Base-by-base conservation (phyloP, 2,329 filamentous ascomycete genomes). In the Scedosporium apiospermum region DNA sequence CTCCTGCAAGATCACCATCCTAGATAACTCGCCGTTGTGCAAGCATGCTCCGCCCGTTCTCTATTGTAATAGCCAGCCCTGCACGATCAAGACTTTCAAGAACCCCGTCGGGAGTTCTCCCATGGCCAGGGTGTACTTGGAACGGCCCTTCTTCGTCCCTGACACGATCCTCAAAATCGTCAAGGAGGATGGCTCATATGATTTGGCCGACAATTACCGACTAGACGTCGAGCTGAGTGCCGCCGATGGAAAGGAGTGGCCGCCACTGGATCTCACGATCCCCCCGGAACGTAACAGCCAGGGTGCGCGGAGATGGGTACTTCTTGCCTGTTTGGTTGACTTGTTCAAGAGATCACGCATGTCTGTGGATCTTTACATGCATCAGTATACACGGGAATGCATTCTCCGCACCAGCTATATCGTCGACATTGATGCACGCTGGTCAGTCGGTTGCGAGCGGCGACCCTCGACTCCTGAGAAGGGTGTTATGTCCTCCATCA, bases 21-120 rank as follows among this genome's bases (percentile, higher is more conserved):
- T 68, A 34, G 74, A 76, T 63, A 65, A 69, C 58, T 71, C 69
- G 61, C 68, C 73, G 30, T 74, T 77, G 60, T 55, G 58, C 49
- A 49, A 30, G 6, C 57, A 57, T 46, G 30, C 38, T 18, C 62
- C 58, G 18, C 57, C 57, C 7, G 72, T 82, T 6, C 69, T 85
- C 63, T 77, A 83, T 67, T 81, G 81, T 65, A 78, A 82, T 67
- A 83, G 78, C 65, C 81, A 85, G 67, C 71, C 79, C 7, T 85
- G 82, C 71, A 77, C 77, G 53, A 72, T 86, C 65, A 78, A 75
- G 60, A 74, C 81, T 3, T 80, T 78, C 67, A 78, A 79, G 66
- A 80, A 80, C 44, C 72, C 78, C 2, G 73, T 76, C 60, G 78
- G 76, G 30, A 75, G 76, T 59, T 75, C 78, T 55, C 75, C 74